phyloP scores from a whole-genome alignment of 768 basidiomycete genomes.

The Suillus bovinus region DNA sequence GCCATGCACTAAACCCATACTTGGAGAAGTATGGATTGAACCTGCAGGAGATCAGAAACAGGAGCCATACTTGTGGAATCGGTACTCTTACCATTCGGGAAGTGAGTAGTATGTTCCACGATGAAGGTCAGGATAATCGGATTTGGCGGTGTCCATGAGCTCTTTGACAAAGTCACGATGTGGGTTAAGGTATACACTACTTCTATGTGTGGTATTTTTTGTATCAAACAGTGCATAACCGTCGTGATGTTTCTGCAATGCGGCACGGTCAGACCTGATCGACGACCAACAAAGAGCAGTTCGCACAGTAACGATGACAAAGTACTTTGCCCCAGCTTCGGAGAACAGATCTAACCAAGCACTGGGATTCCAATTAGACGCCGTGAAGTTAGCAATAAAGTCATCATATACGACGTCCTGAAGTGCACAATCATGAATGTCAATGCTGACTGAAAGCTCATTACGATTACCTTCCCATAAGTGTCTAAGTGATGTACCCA shows the following conservation, averaged over 20 bases:
- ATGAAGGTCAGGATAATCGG: slow-evolving; percentile 49
- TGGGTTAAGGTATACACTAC: slow-evolving; percentile 48
- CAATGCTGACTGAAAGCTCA: background rate
- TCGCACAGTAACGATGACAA: slow-evolving; percentile 54
- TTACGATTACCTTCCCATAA: slow-evolving; percentile 41
- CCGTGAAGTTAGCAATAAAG: slow-evolving; percentile 56
- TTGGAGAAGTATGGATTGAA: slow-evolving; percentile 53
- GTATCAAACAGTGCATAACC: slow-evolving; percentile 61
- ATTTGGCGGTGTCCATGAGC: slow-evolving; percentile 48
- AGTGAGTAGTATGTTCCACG: slow-evolving; percentile 61
- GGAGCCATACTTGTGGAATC: background rate
- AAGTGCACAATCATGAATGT: background rate
- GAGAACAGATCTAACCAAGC: slow-evolving; percentile 57
- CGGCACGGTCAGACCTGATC: background rate
- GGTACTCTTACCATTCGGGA: slow-evolving; percentile 46
- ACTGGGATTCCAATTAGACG: slow-evolving; percentile 52
- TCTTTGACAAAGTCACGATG: slow-evolving; percentile 53
- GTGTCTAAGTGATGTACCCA: slow-evolving; percentile 51
- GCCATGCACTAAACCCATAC: slow-evolving; percentile 53
- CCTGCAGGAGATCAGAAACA: slow-evolving; percentile 31
- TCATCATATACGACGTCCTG: slow-evolving; percentile 56
- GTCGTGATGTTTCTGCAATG: slow-evolving; percentile 58
- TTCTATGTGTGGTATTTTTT: slow-evolving; percentile 50
- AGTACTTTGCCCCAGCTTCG: slow-evolving; percentile 60
- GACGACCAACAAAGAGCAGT: background rate